A percentile compares a stretch with the other conserved stretches of the same genome.
Evolutionary conservation across 1,139 yeast genomes (phyloP).

Genomic region (Arxiozyma bovina): DNA sequence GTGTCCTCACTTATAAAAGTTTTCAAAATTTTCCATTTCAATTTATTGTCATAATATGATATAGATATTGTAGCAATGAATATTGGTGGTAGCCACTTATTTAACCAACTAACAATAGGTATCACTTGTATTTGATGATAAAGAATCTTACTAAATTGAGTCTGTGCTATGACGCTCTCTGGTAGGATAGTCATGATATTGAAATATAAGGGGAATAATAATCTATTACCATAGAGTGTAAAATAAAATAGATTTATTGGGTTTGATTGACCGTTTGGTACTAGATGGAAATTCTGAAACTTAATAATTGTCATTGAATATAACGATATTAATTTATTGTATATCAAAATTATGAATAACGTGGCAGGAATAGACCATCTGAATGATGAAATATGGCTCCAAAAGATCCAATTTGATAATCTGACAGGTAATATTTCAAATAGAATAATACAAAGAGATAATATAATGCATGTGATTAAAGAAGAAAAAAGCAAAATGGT

Average conservation of each 20-base stretch:
- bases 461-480: neutral
- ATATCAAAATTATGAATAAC: conserved; percentile 21
- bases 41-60: conserved; percentile 24
- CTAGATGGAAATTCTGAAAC: conserved; percentile 28
- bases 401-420: neutral
- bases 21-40: conserved; percentile 23
- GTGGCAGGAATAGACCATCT: conserved; percentile 9
- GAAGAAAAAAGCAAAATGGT: neutral
- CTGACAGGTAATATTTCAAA: conserved; percentile 1
- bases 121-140: conserved; percentile 24
- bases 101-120: conserved; percentile 24
- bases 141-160: neutral
- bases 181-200: conserved; percentile 27
- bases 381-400: neutral
- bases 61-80: conserved; percentile 22
- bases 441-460: neutral
- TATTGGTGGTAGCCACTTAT: conserved; percentile 24
- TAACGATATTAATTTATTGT: conserved; percentile 25
- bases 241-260: conserved; percentile 28
- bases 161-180: neutral
- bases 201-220: conserved; percentile 29
- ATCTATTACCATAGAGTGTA: conserved; percentile 28
- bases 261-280: conserved; percentile 28
- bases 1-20: conserved; percentile 28
- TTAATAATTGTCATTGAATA: conserved; percentile 30